Percentiles rank a stretch among this genome's conserved stretches.
Evolutionary conservation across 2,329 filamentous ascomycete genomes (phyloP).

Genomic region (Bertia moriformis): DNA sequence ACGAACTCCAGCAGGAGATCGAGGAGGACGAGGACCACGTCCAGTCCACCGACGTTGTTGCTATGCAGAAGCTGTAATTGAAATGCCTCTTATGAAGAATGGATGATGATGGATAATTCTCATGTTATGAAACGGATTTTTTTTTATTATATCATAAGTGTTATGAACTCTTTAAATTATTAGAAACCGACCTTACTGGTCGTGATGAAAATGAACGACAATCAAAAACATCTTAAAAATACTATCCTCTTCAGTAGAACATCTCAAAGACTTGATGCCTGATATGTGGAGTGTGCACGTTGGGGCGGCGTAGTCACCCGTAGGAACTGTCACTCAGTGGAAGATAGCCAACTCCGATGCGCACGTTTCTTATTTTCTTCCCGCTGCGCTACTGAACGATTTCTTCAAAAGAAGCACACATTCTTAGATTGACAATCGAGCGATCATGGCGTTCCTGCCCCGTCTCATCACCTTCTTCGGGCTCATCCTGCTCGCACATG

Average conservation of each 20-base stretch:
- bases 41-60: constrained; percentile 81
- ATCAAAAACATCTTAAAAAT: background rate
- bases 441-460: background rate
- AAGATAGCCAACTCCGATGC: too few species aligned
- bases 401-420: too few species aligned
- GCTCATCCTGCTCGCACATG: background rate
- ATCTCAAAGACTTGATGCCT: too few species aligned
- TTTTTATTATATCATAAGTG: too few species aligned
- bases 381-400: too few species aligned
- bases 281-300: too few species aligned
- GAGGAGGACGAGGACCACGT: constrained; percentile 79
- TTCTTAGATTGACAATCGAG: background rate
- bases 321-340: too few species aligned
- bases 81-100: constrained; percentile 1
- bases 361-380: too few species aligned
- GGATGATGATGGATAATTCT: background rate
- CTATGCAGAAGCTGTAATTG: constrained; percentile 81
- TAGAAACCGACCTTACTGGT: background rate
- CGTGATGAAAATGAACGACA: background rate
- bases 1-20: constrained; percentile 79
- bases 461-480: background rate
- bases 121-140: background rate
- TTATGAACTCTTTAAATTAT: too few species aligned
- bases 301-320: too few species aligned
- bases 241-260: too few species aligned